Evolutionary conservation across 192 early-diverging fungal genomes (phyloP).

Genomic region (Podila minutissima): DNA sequence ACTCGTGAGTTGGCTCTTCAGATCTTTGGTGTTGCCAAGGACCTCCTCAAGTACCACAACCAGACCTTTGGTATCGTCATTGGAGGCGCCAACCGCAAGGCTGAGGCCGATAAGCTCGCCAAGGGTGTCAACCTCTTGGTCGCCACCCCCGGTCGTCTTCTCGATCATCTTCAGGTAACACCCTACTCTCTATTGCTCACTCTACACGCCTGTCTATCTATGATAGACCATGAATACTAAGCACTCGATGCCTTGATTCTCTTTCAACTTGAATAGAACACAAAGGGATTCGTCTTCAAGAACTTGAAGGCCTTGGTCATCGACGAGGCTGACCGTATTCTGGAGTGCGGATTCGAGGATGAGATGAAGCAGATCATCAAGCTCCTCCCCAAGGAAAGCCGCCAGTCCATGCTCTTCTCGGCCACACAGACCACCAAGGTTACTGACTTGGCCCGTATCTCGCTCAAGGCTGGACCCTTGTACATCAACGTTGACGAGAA

Average conservation of each 20-base stretch:
- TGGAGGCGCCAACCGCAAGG: conserved; percentile 96
- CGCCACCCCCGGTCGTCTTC: conserved; percentile 95
- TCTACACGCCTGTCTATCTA: neutral
- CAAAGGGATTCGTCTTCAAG: conserved; percentile 93
- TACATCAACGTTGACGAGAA: conserved; percentile 99
- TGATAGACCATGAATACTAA: neutral
- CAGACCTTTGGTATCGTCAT: conserved; percentile 99
- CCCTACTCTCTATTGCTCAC: neutral
- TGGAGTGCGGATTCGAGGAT: conserved; percentile 98
- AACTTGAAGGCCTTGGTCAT: conserved; percentile 94
- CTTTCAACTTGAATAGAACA: conserved; percentile 69
- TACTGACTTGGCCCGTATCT: conserved; percentile 97
- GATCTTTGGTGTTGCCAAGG: conserved; percentile 98
- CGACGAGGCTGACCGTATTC: conserved; percentile 98
- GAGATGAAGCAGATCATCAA: conserved; percentile 99
- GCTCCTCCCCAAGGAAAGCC: conserved; percentile 86
- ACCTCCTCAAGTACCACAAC: conserved; percentile 92
- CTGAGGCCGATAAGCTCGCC: conserved; percentile 93
- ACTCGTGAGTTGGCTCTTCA: conserved; percentile 99
- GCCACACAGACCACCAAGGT: conserved; percentile 99
- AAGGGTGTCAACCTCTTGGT: conserved; percentile 98
- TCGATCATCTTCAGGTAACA: conserved; percentile 94
- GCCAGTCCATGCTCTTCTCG: conserved; percentile 99
- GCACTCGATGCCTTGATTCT: conserved; percentile 1
- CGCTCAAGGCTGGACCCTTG: conserved; percentile 93